Conservation (phyloP, 768 basidiomycete genomes). For the Lentinula raphanica region DNA sequence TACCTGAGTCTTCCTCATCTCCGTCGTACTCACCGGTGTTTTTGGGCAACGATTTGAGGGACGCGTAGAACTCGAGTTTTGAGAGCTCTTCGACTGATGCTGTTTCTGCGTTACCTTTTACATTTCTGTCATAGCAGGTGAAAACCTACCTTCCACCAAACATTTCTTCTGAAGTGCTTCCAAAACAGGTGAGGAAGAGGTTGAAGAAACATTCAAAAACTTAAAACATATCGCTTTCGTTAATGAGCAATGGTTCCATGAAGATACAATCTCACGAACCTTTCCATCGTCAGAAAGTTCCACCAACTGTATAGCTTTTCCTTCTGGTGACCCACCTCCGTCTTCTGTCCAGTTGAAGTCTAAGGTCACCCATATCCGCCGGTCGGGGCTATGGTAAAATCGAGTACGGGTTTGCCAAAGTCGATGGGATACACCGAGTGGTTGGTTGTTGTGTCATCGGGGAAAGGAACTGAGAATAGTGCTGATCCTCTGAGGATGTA, state of each 20-base stretch:
- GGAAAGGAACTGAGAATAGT: constrained; percentile 46
- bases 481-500: constrained; percentile 52
- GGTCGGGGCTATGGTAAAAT: constrained; percentile 42
- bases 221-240: background rate
- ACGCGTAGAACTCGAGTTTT: background rate
- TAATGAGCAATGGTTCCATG: background rate
- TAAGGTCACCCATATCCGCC: constrained; percentile 33
- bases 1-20: background rate
- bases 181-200: background rate
- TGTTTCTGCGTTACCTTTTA: background rate
- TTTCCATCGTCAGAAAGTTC: constrained; percentile 13
- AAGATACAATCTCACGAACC: constrained; percentile 2
- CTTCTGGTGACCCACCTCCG: constrained; percentile 12
- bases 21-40: background rate
- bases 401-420: constrained; percentile 54
- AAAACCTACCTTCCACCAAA: background rate
- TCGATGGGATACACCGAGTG: constrained; percentile 35
- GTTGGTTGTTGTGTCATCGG: constrained; percentile 16
- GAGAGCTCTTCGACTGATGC: background rate
- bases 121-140: background rate
- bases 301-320: constrained; percentile 14
- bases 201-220: constrained; percentile 4
- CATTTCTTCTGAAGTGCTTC: constrained; percentile 5
- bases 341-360: constrained; percentile 44
- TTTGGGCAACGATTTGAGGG: constrained; percentile 3